Conservation (phyloP, 108 stramenopile genomes). For the Fragilaria radians region DNA sequence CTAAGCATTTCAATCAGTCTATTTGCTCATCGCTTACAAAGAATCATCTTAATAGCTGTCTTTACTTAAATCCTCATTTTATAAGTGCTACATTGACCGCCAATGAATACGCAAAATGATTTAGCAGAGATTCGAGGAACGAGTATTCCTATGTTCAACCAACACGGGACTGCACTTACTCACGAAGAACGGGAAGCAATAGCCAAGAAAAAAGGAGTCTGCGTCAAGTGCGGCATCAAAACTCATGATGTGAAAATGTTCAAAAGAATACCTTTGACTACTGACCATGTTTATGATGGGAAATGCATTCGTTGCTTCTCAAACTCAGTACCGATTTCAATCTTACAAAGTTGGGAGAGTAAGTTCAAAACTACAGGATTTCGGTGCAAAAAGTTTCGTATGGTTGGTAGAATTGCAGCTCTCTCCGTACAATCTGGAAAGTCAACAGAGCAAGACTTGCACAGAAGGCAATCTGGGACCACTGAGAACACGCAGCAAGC, state of each 20-base stretch:
- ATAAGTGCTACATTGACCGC: too few species aligned
- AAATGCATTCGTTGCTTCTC: conserved; percentile 29
- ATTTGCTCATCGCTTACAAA: too few species aligned
- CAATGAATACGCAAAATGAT: background rate
- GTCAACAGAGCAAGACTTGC: too few species aligned
- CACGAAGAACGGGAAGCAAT: conserved; percentile 23
- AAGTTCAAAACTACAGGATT: background rate
- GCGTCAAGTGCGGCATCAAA: conserved; percentile 26
- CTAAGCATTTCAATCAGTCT: too few species aligned
- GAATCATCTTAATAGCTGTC: too few species aligned
- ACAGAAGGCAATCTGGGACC: too few species aligned
- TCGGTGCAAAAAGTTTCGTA: background rate
- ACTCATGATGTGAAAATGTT: conserved; percentile 22
- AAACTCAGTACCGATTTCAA: conserved; percentile 8
- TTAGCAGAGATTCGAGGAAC: conserved; percentile 15
- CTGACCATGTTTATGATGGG: conserved; percentile 26
- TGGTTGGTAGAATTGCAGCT: background rate
- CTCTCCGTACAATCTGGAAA: background rate
- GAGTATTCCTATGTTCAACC: conserved; percentile 27
- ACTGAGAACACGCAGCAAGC: background rate
- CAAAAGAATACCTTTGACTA: conserved; percentile 13
- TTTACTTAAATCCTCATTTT: too few species aligned
- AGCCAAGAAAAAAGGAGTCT: conserved; percentile 22
- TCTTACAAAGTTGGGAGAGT: conserved; percentile 13
- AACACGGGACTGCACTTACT: conserved; percentile 22